phyloP scores from a whole-genome alignment of 805 yeast species.

The Monosporozyma siamensis region DNA sequence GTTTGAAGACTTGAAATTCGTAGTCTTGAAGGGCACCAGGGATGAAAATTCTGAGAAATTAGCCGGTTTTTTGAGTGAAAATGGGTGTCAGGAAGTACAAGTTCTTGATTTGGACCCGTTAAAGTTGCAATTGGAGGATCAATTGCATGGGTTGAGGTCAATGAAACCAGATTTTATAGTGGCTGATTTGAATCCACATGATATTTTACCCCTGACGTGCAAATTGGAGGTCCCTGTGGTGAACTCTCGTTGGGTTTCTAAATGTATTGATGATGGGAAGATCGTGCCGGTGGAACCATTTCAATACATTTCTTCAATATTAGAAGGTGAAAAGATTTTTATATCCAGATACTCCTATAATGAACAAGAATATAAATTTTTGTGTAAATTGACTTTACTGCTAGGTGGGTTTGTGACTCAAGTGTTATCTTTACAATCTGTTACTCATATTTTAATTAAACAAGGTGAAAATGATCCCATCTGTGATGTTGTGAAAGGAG shows the following conservation, averaged over 20 bases:
- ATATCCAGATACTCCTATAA: conserved; percentile 48
- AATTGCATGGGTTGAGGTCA: too few species aligned
- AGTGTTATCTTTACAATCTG: conserved; percentile 42
- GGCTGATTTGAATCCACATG: neutral
- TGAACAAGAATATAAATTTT: conserved; percentile 59
- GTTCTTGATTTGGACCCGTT: neutral
- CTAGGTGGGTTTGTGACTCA: conserved; percentile 68
- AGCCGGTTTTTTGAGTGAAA: neutral
- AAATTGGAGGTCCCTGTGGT: conserved; percentile 18
- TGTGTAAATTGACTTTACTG: conserved; percentile 45
- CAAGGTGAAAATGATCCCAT: too few species aligned
- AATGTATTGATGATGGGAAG: conserved; percentile 13
- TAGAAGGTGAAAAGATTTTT: conserved; percentile 53
- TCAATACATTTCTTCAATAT: conserved; percentile 60
- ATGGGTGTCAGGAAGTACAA: neutral
- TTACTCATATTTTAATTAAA: conserved; percentile 68
- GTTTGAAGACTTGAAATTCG: neutral
- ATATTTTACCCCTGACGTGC: neutral
- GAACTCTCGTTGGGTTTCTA: conserved; percentile 16
- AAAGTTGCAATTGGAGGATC: neutral
- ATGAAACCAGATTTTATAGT: neutral
- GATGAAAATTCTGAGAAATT: neutral
- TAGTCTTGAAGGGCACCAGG: neutral
- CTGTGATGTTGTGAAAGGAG: too few species aligned
- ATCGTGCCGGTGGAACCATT: conserved; percentile 34